Base-by-base conservation (phyloP, 768 basidiomycete species). In the Lactifluus piperatus region DNA sequence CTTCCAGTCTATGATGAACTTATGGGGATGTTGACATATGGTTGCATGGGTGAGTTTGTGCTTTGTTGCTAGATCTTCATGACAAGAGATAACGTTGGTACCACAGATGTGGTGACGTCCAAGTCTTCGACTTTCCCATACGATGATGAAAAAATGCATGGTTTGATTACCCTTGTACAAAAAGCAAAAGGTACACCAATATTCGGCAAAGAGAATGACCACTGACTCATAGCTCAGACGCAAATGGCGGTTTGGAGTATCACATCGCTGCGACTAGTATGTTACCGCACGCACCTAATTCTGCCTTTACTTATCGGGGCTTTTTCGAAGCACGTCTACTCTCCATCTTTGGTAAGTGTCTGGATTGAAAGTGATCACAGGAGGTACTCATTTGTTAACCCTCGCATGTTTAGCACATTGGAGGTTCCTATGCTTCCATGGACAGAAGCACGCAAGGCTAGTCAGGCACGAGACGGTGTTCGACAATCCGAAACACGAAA, bases 41-140 rank as follows among this genome's bases (percentile, higher is more conserved):
- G 71, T 4, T 77, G 78, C 63, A 65, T 79, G 14, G 70, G 81
- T 81, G 26, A 39, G 54, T 22, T 14, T n/a, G 14, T 50, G 20
- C 7, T 18, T n/a, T 6, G 4, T 1, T 8, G 13, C 22, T 1
- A 10, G 30, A 0, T 1, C 26, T 34, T 18, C 22, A 10, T 30
- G 24, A 41, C n/a, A 32, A 4, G 7, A 30, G n/a, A 30, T 18
- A 44, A 47, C 22, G 18, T 14, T 5, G 11, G 18, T 44, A 5
- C 11, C 32, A n/a, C 20, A 64, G 64, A 63, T 51, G 24, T 44
- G 26, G 29, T 64, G 43, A 64, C 64, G 0, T 63, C 64, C 6
- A 43, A 43, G 24, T 51, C 29, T 26, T 63, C 64, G 1, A 58
- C 62, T 22, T 26, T 56, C 5, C 54, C 62, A 2, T 64, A 59